phyloP scores from a whole-genome alignment of 352 stramenopile genomes.

The Phytopythium delawarense region DNA sequence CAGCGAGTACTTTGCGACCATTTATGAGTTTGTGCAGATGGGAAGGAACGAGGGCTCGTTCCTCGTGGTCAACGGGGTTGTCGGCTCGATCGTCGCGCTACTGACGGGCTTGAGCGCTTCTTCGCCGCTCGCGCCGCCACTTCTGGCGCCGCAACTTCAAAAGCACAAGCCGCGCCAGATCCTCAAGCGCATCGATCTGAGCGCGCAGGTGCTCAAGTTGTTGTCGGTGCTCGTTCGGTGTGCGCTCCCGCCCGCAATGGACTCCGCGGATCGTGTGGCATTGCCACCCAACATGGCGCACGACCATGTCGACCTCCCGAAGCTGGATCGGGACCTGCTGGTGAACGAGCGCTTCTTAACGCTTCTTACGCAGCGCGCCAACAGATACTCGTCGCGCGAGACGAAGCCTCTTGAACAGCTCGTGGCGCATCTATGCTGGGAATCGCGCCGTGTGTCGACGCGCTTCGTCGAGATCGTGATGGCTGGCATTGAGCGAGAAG shows the following conservation, averaged over 20 bases:
- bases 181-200: slow-evolving; percentile 79
- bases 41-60: slow-evolving; percentile 82
- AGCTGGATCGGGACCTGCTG: slow-evolving; percentile 55
- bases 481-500: slow-evolving; percentile 69
- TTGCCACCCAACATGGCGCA: slow-evolving; percentile 64
- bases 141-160: slow-evolving; percentile 65
- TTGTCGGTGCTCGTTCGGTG: slow-evolving; percentile 70
- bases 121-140: slow-evolving; percentile 37
- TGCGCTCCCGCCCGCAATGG: slow-evolving; percentile 66
- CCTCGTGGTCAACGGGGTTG: slow-evolving; percentile 77
- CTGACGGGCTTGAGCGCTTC: slow-evolving; percentile 41
- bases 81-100: slow-evolving; percentile 67
- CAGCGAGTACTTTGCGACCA: slow-evolving; percentile 66
- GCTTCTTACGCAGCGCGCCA: slow-evolving; percentile 68
- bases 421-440: slow-evolving; percentile 74
- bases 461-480: slow-evolving; percentile 65
- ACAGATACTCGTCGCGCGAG: slow-evolving; percentile 63
- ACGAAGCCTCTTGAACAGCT: slow-evolving; percentile 80
- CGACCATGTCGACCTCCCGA: slow-evolving; percentile 62
- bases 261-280: slow-evolving; percentile 33
- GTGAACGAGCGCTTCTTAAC: slow-evolving; percentile 75
- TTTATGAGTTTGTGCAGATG: slow-evolving; percentile 75
- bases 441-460: slow-evolving; percentile 53
- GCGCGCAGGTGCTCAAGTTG: slow-evolving; percentile 60
- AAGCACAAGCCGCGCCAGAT: slow-evolving; percentile 66